Conservation (phyloP, 257 asterid genomes). For the Petunia axillaris region DNA sequence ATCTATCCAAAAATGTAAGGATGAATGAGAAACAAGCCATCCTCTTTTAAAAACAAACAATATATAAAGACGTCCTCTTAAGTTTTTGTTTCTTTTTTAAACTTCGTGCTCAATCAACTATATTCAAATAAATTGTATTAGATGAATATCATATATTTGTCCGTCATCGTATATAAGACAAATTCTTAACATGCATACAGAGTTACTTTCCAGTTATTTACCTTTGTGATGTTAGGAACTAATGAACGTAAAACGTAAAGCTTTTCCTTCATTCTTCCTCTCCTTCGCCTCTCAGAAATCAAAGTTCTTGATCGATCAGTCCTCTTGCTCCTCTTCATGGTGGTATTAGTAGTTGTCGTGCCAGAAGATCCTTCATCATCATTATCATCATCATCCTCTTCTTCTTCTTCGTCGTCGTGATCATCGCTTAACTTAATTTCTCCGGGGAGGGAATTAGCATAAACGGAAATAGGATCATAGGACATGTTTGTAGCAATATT, state of each 20-base stretch:
- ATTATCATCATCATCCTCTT: conserved; percentile 27
- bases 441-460: conserved; percentile 15
- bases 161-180: background rate
- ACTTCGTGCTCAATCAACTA: too few relatives aligned
- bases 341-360: background rate
- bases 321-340: conserved; percentile 29
- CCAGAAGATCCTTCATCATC: conserved; percentile 47
- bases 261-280: conserved; percentile 86
- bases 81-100: too few relatives aligned
- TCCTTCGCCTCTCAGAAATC: conserved; percentile 67
- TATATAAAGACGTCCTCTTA: too few relatives aligned
- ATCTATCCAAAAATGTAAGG: too few relatives aligned
- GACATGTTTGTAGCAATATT: conserved; percentile 17
- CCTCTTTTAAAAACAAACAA: too few relatives aligned
- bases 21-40: too few relatives aligned
- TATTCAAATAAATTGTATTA: background rate
- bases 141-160: too few relatives aligned
- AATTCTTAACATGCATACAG: background rate
- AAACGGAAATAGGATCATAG: background rate
- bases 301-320: conserved; percentile 61
- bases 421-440: background rate
- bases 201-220: conserved; percentile 2
- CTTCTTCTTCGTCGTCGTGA: background rate
- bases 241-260: conserved; percentile 73
- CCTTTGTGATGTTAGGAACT: conserved; percentile 91